Conservation (phyloP, 73 alveolate species). For the Paramecium sexaurelia region DNA sequence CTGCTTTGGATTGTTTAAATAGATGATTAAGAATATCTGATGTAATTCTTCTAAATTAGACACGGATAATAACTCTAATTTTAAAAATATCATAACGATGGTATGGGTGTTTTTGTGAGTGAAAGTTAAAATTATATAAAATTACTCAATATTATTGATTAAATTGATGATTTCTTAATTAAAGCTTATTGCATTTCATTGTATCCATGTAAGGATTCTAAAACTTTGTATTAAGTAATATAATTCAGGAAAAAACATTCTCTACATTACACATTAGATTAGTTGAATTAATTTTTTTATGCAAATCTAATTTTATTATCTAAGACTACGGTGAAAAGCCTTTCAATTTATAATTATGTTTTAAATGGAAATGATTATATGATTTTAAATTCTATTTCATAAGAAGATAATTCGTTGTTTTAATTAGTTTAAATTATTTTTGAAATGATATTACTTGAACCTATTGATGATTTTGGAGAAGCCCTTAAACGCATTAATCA, state of each 20-base stretch:
- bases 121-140: not conserved
- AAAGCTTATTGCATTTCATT: slow-evolving; percentile 36
- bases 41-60: slow-evolving; percentile 7
- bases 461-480: not conserved
- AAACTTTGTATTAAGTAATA: not conserved
- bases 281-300: not conserved
- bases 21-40: not conserved
- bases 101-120: not conserved
- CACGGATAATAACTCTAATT: not conserved
- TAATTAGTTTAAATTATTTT: not conserved
- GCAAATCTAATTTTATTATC: slow-evolving; percentile 1
- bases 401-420: not conserved
- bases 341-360: not conserved
- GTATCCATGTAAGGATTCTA: not conserved
- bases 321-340: not conserved
- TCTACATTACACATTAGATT: not conserved
- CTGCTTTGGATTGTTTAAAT: not conserved
- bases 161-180: slow-evolving; percentile 16
- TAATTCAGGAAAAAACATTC: not conserved
- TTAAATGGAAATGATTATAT: not conserved
- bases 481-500: not conserved
- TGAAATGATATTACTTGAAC: slow-evolving; percentile 2
- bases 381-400: not conserved
- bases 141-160: not conserved
- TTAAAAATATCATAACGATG: not conserved